Percentiles rank a stretch among this genome's conserved stretches.
These are phyloP conservation scores for Lentinula guzmanii DNA, from an alignment of 768 basidiomycete species.

Conservation along the genomic window DNA sequence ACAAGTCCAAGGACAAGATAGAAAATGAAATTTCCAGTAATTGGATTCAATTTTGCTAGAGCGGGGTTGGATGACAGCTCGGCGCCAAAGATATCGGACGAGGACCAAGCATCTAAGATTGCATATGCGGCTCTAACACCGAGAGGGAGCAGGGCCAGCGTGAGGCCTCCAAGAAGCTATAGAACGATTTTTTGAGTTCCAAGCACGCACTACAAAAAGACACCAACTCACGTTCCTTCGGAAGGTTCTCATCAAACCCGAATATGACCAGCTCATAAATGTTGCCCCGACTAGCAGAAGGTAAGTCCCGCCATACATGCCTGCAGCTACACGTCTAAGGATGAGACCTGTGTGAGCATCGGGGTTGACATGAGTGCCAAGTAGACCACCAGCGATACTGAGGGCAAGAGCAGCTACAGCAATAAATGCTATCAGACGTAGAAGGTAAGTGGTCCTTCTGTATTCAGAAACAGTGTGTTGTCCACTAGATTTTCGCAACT, in stretches of 20 bases:
- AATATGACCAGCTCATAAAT: constrained; percentile 37
- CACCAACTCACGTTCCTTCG: constrained; percentile 34
- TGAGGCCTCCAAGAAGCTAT: constrained; percentile 53
- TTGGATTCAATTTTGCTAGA: constrained; percentile 50
- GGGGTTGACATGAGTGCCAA: constrained; percentile 32
- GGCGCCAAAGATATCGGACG: constrained; percentile 36
- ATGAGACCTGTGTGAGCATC: constrained; percentile 27
- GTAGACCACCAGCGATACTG: constrained; percentile 38
- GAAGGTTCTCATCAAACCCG: constrained; percentile 39
- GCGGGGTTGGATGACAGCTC: constrained; percentile 30
- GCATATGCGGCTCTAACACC: constrained; percentile 53
- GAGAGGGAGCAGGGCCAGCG: constrained; percentile 53
- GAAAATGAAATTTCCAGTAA: constrained; percentile 51
- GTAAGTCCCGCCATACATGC: constrained; percentile 36
- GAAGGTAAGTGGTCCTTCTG: constrained; percentile 29
- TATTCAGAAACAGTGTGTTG: constrained; percentile 48
- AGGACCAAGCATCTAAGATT: constrained; percentile 53
- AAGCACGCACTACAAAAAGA: background rate
- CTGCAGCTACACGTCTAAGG: constrained; percentile 36
- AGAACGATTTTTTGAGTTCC: background rate
- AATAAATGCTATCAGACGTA: constrained; percentile 30
- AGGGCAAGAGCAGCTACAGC: constrained; percentile 34
- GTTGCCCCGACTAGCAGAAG: constrained; percentile 31
- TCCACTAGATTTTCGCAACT: constrained; percentile 29
- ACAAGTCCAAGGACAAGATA: constrained; percentile 55